Percentiles rank a stretch among this genome's conserved stretches.
phyloP scores from a whole-genome alignment of 2,329 filamentous ascomycete genomes.

The Trichophaea hybrida region DNA sequence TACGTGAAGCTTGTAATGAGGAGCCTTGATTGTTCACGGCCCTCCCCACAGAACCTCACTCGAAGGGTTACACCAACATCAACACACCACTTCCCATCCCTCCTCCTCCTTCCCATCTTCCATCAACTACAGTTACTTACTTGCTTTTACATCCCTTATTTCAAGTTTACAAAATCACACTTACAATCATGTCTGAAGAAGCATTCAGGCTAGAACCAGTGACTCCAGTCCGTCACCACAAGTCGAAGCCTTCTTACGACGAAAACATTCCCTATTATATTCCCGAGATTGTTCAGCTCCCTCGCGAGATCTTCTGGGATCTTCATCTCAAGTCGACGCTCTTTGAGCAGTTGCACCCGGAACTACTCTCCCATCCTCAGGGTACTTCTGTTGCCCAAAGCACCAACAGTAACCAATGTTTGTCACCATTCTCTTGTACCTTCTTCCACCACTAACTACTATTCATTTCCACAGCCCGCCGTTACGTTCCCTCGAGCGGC shows the following conservation, averaged over 20 bases:
- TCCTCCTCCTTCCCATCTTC: neutral
- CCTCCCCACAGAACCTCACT: neutral
- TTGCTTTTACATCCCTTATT: neutral
- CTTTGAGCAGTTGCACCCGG: neutral
- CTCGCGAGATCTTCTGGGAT: neutral
- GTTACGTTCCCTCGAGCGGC: neutral
- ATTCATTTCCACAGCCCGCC: neutral
- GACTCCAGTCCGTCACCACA: neutral
- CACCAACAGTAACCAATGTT: neutral
- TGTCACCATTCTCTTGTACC: neutral
- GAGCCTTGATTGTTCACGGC: neutral
- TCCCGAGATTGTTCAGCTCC: neutral
- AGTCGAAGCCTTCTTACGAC: neutral
- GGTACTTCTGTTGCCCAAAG: neutral
- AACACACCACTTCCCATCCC: neutral
- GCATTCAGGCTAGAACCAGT: neutral
- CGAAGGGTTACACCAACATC: neutral
- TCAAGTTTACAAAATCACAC: neutral
- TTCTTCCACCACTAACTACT: neutral
- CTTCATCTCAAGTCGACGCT: neutral
- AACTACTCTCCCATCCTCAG: neutral
- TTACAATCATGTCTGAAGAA: neutral
- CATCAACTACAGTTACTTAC: neutral
- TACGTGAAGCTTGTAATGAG: neutral
- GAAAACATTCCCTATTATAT: neutral